These are phyloP conservation scores for Magnusiomyces suaveolens DNA, from an alignment of 1,139 yeast genomes.

Conservation along the genomic window DNA sequence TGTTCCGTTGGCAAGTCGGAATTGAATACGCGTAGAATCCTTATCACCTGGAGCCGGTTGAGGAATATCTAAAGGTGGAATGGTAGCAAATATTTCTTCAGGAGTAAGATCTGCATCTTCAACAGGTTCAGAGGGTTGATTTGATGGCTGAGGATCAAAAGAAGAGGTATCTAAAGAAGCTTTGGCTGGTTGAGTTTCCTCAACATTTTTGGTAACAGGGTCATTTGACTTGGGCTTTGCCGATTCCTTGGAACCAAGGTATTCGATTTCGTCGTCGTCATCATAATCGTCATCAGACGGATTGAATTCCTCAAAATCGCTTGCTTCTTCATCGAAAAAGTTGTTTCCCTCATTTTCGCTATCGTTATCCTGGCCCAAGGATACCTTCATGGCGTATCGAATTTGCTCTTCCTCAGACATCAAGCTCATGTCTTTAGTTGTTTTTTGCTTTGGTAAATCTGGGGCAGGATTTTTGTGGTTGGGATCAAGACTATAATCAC, in stretches of 20 bases:
- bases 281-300: too few species aligned
- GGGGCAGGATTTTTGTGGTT: constrained; percentile 56
- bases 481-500: constrained; percentile 56
- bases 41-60: constrained; percentile 55
- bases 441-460: constrained; percentile 21
- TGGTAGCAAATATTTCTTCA: constrained; percentile 36
- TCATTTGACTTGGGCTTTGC: background rate
- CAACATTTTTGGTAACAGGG: background rate
- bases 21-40: constrained; percentile 67
- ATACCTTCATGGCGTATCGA: constrained; percentile 64
- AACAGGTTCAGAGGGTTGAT: constrained; percentile 10
- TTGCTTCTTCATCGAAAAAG: too few species aligned
- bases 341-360: constrained; percentile 23
- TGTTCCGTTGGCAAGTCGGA: constrained; percentile 78
- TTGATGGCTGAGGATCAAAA: too few species aligned
- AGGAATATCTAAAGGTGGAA: constrained; percentile 41
- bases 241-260: constrained; percentile 5
- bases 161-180: too few species aligned
- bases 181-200: too few species aligned
- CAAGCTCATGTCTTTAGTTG: constrained; percentile 21
- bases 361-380: constrained; percentile 39
- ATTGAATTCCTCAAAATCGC: too few species aligned
- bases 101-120: constrained; percentile 18
- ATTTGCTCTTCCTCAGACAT: constrained; percentile 81
- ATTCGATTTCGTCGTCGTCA: constrained; percentile 14